These are phyloP conservation scores for Termitomyces sp. DNA, from an alignment of 768 basidiomycete genomes.

Conservation along the genomic window DNA sequence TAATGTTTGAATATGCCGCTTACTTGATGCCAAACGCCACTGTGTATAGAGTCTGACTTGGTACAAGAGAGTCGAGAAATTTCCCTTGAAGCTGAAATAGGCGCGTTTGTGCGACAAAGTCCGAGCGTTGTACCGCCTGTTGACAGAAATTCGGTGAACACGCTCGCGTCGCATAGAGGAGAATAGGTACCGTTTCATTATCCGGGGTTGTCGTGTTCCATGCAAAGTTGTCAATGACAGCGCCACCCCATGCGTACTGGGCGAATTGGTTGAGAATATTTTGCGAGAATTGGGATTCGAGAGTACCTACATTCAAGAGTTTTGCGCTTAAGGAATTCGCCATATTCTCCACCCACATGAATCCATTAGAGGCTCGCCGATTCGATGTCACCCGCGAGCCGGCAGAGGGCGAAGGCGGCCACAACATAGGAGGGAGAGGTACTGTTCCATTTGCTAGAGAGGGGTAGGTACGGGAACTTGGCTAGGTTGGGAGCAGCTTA, in stretches of 20 bases:
- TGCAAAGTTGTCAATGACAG: constrained; percentile 31
- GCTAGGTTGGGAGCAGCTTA: not conserved
- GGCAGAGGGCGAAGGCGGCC: constrained; percentile 31
- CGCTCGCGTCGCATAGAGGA: not conserved
- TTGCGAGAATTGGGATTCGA: not conserved
- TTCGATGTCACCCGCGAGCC: constrained; percentile 27
- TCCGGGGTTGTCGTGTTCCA: constrained; percentile 31
- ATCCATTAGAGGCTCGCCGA: constrained; percentile 30
- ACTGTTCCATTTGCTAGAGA: constrained; percentile 29
- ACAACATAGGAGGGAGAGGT: constrained; percentile 30
- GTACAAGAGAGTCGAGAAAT: constrained; percentile 27
- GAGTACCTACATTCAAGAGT: constrained; percentile 21
- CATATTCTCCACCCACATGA: constrained; percentile 31
- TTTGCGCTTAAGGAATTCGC: constrained; percentile 29
- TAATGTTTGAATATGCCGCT: constrained; percentile 2
- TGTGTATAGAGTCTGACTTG: constrained; percentile 28
- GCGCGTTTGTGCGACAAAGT: constrained; percentile 27
- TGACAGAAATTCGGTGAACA: not conserved
- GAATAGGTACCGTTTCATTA: constrained; percentile 22
- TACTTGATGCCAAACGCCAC: constrained; percentile 33
- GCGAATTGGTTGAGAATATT: constrained; percentile 3
- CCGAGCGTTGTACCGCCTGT: constrained; percentile 24
- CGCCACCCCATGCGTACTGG: constrained; percentile 34
- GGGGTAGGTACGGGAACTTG: not conserved
- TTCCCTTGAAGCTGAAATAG: constrained; percentile 29